Evolutionary conservation across 208 protist genomes (phyloP), one percentile per base, ranked within the genome.

Genomic region (Trypanosomatidae sp.): DNA sequence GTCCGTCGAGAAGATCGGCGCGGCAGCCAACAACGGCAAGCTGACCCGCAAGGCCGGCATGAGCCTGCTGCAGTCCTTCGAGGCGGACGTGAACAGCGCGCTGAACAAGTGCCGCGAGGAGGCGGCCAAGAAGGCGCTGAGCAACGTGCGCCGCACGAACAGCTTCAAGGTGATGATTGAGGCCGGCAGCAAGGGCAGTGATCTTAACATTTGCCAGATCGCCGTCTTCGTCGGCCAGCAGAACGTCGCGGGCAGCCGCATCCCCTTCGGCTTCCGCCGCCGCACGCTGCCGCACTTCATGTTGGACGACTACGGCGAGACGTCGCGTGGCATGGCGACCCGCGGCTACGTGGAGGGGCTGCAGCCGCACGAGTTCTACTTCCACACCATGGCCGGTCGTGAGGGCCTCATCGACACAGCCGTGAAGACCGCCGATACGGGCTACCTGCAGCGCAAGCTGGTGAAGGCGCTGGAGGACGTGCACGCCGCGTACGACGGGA

Each of bases 381-480:
- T 99, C 88, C 99, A 99, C 83, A 98, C 99, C 39, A 99, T 99
- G 98, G 99, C 98, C 62, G 99, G 99, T 10, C 84, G 98, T 50
- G 97, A 99, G 82, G 99, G 99, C 79, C 85, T 99, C 2, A 99
- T 99, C 85, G 99, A 99, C 87, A 99, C 99, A 19, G 99, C 99
- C 46, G 98, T 99, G 43, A 99, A 99, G 89, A 99, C 99, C 2
- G 93, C 99, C 33, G 98, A 99, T 73, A 99, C 99, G 25, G 89
- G 97, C 13, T 97, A 98, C 81, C 89, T 98, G 74, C 97, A 98
- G 83, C 95, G 97, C 30, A 97, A 97, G 66, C 85, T 99, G 25
- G 91, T 98, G 46, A 99, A 99, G 85, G 93, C 98, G 30, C 98
- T 99, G 86, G 99, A 99, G 83, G 98, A 99, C 78, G 89, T 99